Base-by-base conservation (phyloP, 306 rosid genomes). In the Trifolium pratense region DNA sequence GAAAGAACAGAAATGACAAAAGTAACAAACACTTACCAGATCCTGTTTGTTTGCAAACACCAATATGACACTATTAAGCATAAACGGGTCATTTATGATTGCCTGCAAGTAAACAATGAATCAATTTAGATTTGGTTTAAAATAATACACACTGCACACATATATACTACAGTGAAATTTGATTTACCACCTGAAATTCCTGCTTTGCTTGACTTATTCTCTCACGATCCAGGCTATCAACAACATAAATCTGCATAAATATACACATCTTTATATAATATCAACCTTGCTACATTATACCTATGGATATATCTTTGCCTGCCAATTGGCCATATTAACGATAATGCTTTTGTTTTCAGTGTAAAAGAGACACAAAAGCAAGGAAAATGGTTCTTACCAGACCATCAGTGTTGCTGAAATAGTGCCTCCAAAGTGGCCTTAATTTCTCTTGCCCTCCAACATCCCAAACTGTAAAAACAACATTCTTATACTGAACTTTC, bases 361-460 rank as follows among this genome's bases (percentile, higher is more conserved):
- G 26, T 56, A 23, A 40, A 26, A 55, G 59, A 29, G 25, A 8
- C 11, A 20, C 67, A 74, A 62, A 39, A 49, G 37, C 74, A 62
- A 7, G 61, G 37, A 48, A 51, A 73, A n/a, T 42, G 63, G 55
- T 31, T 58, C 79, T 76, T 76, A 93, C 98, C 88, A 93, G 85
- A 46, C 98, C 98, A 57, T 93, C 98, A 0, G 98, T 93, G 73
- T 91, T 91, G 67, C 89, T 89, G 64, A 93, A 93, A 85, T 93
- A 93, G 79, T 93, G 98, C 87, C 97, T 89, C 98, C 98, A 93
- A 12, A 93, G 89, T 15, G 98, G 98, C 88, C 97, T 91, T 76
- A 93, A 78, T 77, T 93, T 93, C 75, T 91, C 98, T 80, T 93
- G 98, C 5, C 98, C 98, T 9, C 98, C 98, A 39, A 93, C 97